Evolutionary conservation across 2,329 filamentous ascomycete species (phyloP), one percentile per base, ranked within the genome.

Genomic region (Fusarium armeniacum): DNA sequence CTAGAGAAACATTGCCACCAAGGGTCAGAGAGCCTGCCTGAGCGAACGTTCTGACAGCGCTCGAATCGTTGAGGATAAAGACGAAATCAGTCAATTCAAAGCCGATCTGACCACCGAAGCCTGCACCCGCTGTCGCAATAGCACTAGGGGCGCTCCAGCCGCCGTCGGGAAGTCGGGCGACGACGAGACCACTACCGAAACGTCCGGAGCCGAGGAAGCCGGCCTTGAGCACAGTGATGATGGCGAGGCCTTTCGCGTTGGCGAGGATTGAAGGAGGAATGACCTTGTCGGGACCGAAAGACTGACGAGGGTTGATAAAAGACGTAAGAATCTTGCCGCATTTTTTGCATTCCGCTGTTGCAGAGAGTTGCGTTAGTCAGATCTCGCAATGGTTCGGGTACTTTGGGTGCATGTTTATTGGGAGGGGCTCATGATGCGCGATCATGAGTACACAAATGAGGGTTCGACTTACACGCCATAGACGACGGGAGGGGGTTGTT

Each of bases 211-310:
- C 92, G 74, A 97, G 87, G 83, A 96, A 96, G 65, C 93, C 93
- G 73, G 92, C 93, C 79, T 96, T 96, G 79, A 96, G 87, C 67
- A 97, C 92, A 51, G 93, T 95, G 76, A 97, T 88, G 76, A 97
- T 90, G 40, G 92, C 93, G 72, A 97, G 90, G 75, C 93, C 93
- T 87, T 99, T 98, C 76, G 96, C 96, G 80, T 93, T 93, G 70
- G 92, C 91, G 75, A 99, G 90, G 74, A 99, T 87, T 54, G 91
- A 88, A 10, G 95, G 94, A 51, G 96, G 96, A 75, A 99, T 99
- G 78, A 99, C 90, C 81, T 98, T 98, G 81, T 98, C 96, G 58
- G 96, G 95, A 8, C 95, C 94, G 80, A 98, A 97, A 22, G 95
- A 84, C 83, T 98, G 95, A 77, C 90, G 89, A 22, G 96, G 96